Evolutionary conservation across 2,329 filamentous ascomycete genomes (phyloP), one percentile per base, ranked within the genome.

Genomic region (Bipolaris oryzae): DNA sequence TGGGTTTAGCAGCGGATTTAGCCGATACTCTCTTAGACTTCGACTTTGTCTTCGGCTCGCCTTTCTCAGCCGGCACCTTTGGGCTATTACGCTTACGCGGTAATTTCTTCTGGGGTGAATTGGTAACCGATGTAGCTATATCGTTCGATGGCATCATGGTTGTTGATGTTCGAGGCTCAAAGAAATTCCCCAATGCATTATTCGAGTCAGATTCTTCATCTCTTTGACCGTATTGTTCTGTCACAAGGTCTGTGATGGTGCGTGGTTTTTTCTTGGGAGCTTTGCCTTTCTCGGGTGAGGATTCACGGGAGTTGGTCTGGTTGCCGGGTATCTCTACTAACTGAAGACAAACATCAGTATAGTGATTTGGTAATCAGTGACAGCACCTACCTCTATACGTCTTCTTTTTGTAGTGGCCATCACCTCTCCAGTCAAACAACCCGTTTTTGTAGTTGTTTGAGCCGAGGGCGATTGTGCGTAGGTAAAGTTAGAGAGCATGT

Each of bases 241-340:
- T 77, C 1, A 75, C 74, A 1, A 76, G 60, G 31, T 76, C 75
- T 54, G 75, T 77, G 21, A 77, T 76, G 3, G 75, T 77, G n/a
- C 72, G 65, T 6, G 73, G 51, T 42, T 76, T 77, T 66, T 76
- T 76, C 55, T 74, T 77, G 0, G 72, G 69, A 3, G 69, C 71
- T 60, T 74, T 76, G 13, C 63, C 67, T 38, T 74, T 75, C 18
- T 71, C 68, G 7, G 69, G 67, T 1, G 72, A 72, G 3, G 66
- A 55, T 18, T 67, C 61, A 37, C 67, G 57, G 1, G 65, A 67
- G 38, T 46, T 54, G 13, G 52, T 44, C 20, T 69, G 64, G n/a
- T 71, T 63, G 21, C 55, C 56, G 15, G 67, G 66, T n/a, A 74
- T 55, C 34, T 70, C 66, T 35, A 74, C 50, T 10, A 73, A 63